Percentiles rank a stretch among this genome's conserved stretches.
Conservation (phyloP, 768 basidiomycete genomes). For the Agaricus blazei region DNA sequence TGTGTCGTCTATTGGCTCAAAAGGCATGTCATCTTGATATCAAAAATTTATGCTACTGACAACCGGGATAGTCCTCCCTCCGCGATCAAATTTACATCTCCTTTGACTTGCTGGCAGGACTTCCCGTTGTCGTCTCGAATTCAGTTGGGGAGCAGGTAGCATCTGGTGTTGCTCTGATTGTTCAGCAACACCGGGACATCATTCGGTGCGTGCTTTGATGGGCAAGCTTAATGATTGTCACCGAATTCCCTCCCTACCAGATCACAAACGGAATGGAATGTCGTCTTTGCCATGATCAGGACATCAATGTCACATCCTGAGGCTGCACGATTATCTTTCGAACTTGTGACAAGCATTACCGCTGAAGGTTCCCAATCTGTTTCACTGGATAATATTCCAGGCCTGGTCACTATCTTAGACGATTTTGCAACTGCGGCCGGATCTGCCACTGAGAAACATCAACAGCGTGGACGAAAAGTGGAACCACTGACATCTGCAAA, state of each 20-base stretch:
- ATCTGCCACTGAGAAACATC: slow-evolving; percentile 49
- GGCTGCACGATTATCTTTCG: slow-evolving; percentile 82
- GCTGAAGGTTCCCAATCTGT: slow-evolving; percentile 59
- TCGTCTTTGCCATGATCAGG: slow-evolving; percentile 83
- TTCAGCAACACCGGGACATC: slow-evolving; percentile 71
- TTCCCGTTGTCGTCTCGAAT: slow-evolving; percentile 71
- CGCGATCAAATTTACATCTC: slow-evolving; percentile 95
- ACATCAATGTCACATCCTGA: slow-evolving; percentile 83
- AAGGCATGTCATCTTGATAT: slow-evolving; percentile 42
- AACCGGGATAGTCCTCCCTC: slow-evolving; percentile 53
- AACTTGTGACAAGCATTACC: slow-evolving; percentile 64
- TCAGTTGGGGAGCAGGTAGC: slow-evolving; percentile 91
- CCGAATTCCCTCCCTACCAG: slow-evolving; percentile 27
- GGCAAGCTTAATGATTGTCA: neutral
- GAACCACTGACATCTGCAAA: slow-evolving; percentile 46
- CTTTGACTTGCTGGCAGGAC: slow-evolving; percentile 80
- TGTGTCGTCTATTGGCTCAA: slow-evolving; percentile 80
- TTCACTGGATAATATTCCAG: slow-evolving; percentile 73
- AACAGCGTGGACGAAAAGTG: slow-evolving; percentile 44
- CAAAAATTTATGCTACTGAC: slow-evolving; percentile 6
- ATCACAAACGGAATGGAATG: slow-evolving; percentile 94
- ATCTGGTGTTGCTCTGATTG: slow-evolving; percentile 72
- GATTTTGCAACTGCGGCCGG: slow-evolving; percentile 82
- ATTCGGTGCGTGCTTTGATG: slow-evolving; percentile 45
- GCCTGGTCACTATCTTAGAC: slow-evolving; percentile 75